phyloP scores from a whole-genome alignment of 1,139 yeast species.

The Yamadazyma taylorii region DNA sequence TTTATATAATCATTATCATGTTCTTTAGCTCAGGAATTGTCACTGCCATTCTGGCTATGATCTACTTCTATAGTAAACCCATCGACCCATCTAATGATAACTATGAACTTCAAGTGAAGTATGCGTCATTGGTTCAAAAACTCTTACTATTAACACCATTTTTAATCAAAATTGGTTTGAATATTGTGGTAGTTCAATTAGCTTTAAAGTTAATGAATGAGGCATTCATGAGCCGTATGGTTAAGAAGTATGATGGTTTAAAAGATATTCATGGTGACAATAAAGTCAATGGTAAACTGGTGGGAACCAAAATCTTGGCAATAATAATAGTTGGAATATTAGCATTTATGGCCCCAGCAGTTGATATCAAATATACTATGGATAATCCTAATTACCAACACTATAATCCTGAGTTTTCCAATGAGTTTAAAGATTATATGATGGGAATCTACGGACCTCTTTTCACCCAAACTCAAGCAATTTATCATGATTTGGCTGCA shows the following conservation, averaged over 20 bases:
- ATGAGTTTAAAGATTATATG: neutral
- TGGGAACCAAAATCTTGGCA: neutral
- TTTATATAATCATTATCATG: neutral
- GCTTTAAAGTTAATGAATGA: neutral
- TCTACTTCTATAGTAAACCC: conserved; percentile 3
- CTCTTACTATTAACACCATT: neutral
- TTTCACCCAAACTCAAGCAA: neutral
- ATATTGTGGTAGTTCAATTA: neutral
- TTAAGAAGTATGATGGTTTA: neutral
- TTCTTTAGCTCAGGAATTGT: neutral
- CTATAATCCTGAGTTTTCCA: conserved; percentile 1
- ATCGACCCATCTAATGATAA: neutral
- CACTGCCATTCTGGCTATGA: conserved; percentile 1
- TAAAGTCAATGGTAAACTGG: neutral
- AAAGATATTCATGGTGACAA: too few relatives aligned
- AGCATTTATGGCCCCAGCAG: conserved; percentile 1
- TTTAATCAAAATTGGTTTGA: neutral
- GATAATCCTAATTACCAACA: neutral
- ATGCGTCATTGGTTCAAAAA: neutral
- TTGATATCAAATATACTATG: neutral
- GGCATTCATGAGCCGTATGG: conserved; percentile 1
- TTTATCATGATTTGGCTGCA: too few relatives aligned
- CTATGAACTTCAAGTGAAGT: conserved; percentile 2
- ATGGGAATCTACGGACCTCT: neutral
- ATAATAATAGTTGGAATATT: neutral